A percentile compares a stretch with the other conserved stretches of the same genome.
These are phyloP conservation scores for Pugionium dolabratum DNA, from an alignment of 345 rosid genomes.

Conservation along the genomic window DNA sequence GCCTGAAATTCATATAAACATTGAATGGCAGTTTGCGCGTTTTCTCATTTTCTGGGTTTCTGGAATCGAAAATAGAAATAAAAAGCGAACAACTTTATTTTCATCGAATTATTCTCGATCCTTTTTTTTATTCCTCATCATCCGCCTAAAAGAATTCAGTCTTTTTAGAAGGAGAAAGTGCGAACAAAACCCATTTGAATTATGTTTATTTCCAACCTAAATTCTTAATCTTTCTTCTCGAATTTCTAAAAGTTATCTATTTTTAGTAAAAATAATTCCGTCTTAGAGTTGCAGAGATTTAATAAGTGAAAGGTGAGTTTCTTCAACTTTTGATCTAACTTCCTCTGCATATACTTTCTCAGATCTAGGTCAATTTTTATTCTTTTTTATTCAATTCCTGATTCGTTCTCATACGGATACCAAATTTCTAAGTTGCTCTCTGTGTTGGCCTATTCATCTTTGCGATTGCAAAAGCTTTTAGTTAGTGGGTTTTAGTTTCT, in stretches of 20 bases:
- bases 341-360: conserved; percentile 22
- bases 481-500: conserved; percentile 8
- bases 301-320: conserved; percentile 36
- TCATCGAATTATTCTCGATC: conserved; percentile 43
- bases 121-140: conserved; percentile 29
- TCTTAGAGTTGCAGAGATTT: conserved; percentile 37
- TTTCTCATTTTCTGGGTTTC: conserved; percentile 41
- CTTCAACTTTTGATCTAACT: conserved; percentile 32
- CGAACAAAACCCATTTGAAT: conserved; percentile 21
- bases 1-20: conserved; percentile 32
- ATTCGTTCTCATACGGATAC: not conserved
- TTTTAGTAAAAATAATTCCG: conserved; percentile 38
- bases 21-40: conserved; percentile 39
- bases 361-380: conserved; percentile 32
- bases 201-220: conserved; percentile 30
- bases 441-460: conserved; percentile 17
- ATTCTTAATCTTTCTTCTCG: conserved; percentile 34
- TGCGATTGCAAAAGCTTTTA: not conserved
- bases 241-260: conserved; percentile 26
- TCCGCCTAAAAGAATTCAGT: conserved; percentile 32
- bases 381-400: not conserved
- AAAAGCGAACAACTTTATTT: conserved; percentile 26
- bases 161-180: conserved; percentile 29
- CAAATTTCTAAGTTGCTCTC: conserved; percentile 12
- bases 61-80: conserved; percentile 12